A percentile compares a stretch with the other conserved stretches of the same genome.
These are phyloP conservation scores for Colletotrichum orchidophilum DNA, from an alignment of 2,329 filamentous ascomycete genomes.

Conservation along the genomic window DNA sequence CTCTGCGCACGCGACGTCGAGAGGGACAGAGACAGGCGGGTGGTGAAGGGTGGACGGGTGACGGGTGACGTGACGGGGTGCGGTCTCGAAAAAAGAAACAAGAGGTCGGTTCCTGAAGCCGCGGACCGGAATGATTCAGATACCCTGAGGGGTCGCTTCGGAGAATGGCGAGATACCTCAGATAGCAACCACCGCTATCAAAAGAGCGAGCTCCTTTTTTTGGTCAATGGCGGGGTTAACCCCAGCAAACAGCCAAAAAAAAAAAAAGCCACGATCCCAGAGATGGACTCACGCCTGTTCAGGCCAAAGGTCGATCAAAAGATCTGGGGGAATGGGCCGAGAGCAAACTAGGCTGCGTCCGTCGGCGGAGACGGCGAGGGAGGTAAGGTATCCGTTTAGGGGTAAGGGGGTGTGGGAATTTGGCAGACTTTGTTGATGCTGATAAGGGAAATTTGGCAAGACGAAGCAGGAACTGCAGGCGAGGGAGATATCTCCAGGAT, in stretches of 20 bases:
- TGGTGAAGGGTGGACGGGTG: not conserved
- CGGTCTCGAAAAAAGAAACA: conserved; percentile 11
- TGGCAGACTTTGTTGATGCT: conserved; percentile 2
- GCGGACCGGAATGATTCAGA: conserved; percentile 27
- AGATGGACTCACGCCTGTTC: conserved; percentile 18
- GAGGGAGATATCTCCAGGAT: conserved; percentile 18
- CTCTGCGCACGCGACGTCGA: conserved; percentile 14
- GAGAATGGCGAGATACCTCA: conserved; percentile 27
- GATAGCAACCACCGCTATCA: conserved; percentile 32
- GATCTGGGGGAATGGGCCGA: conserved; percentile 30
- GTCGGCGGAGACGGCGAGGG: conserved; percentile 27
- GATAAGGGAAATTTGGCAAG: conserved; percentile 26
- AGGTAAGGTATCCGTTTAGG: conserved; percentile 15
- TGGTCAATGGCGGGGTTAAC: conserved; percentile 28
- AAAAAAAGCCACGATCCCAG: conserved; percentile 11
- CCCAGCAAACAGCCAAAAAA: conserved; percentile 26
- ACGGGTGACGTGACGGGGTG: conserved; percentile 27
- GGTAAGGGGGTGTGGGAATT: conserved; percentile 7
- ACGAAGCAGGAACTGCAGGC: not conserved
- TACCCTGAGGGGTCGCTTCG: conserved; percentile 31
- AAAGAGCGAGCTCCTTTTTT: conserved; percentile 29
- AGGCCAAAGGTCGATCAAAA: conserved; percentile 30
- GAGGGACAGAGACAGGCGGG: not conserved
- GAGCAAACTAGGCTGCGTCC: conserved; percentile 26
- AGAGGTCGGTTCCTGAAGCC: conserved; percentile 5